Evolutionary conservation across 2,329 filamentous ascomycete genomes (phyloP).

Genomic region (Neofusicoccum kwambonambiense): DNA sequence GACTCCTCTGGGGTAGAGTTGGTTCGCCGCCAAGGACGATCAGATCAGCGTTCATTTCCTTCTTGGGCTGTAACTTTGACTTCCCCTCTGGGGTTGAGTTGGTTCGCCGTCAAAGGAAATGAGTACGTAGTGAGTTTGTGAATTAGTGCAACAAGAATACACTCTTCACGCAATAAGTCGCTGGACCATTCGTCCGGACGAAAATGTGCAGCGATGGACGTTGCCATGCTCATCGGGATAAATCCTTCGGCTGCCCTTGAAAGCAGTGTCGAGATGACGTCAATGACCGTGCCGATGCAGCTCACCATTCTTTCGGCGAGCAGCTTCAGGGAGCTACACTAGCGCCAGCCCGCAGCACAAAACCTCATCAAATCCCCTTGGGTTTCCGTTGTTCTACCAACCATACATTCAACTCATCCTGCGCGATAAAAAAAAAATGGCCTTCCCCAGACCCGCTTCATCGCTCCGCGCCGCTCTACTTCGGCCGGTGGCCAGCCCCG

Average conservation of each 20-base stretch:
- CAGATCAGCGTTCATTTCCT: neutral
- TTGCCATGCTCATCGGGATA: neutral
- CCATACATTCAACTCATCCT: neutral
- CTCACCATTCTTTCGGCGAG: neutral
- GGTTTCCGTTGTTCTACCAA: too few species aligned
- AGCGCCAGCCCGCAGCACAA: neutral
- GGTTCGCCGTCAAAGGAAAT: neutral
- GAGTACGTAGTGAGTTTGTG: too few species aligned
- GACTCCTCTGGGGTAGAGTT: neutral
- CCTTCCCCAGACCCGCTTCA: constrained; percentile 30
- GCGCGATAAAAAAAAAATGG: constrained; percentile 25
- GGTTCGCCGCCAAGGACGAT: neutral
- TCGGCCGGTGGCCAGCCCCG: constrained; percentile 22
- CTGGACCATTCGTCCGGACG: neutral
- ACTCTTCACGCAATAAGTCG: neutral
- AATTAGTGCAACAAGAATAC: too few species aligned
- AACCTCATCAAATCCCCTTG: neutral
- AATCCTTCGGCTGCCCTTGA: neutral
- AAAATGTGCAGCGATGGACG: neutral
- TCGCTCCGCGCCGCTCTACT: constrained; percentile 25
- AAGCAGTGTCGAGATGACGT: constrained; percentile 5
- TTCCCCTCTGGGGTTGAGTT: neutral
- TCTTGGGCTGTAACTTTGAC: neutral
- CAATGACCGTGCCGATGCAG: neutral
- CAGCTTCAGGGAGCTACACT: neutral